phyloP scores from a whole-genome alignment of 1,139 yeast genomes.

The Debaryomyces sp. region DNA sequence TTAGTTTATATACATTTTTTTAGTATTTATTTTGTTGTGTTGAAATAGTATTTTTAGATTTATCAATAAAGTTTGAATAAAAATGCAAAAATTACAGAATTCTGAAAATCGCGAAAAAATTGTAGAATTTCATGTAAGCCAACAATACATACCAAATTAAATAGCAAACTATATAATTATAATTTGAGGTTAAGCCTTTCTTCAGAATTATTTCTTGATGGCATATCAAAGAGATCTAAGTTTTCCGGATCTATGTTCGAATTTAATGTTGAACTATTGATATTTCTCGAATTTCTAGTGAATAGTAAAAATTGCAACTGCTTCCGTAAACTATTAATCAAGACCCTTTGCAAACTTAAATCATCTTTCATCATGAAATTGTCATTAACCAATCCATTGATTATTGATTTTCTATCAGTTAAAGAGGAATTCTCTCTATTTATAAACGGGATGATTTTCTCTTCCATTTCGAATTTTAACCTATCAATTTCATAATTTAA shows the following conservation, averaged over 20 bases:
- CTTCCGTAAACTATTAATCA: conserved; percentile 50
- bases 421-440: conserved; percentile 27
- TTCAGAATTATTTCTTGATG: conserved; percentile 37
- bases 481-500: conserved; percentile 44
- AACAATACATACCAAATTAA: background rate
- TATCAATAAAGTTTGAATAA: background rate
- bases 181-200: conserved; percentile 41
- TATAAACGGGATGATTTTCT: conserved; percentile 42
- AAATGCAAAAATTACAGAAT: background rate
- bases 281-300: conserved; percentile 25
- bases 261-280: conserved; percentile 1
- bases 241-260: conserved; percentile 7
- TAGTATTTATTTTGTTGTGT: background rate
- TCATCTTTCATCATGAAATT: conserved; percentile 52
- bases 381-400: conserved; percentile 45
- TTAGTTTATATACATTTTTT: background rate
- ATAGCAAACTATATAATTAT: conserved; percentile 5
- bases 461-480: conserved; percentile 45
- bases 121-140: background rate
- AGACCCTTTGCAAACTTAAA: conserved; percentile 46
- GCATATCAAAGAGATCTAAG: conserved; percentile 20
- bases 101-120: background rate
- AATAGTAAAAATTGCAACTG: conserved; percentile 54
- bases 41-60: background rate
- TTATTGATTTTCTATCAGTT: conserved; percentile 39